phyloP scores from a whole-genome alignment of 2,329 filamentous ascomycete genomes.

The Diaporthe citrichinensis region DNA sequence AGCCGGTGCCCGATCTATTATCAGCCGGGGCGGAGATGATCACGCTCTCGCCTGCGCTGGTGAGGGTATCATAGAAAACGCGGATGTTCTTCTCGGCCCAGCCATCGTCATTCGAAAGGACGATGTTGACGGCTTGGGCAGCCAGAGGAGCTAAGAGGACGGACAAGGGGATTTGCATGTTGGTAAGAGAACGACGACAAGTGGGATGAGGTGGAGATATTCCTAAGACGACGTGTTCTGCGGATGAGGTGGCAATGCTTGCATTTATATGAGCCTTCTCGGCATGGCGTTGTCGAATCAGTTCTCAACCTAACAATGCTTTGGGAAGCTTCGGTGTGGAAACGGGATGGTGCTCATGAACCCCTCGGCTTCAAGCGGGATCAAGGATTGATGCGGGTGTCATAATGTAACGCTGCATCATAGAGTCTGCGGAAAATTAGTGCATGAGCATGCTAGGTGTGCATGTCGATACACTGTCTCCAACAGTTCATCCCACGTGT shows the following conservation, averaged over 20 bases:
- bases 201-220: neutral
- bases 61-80: slow-evolving; percentile 69
- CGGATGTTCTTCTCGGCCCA: slow-evolving; percentile 80
- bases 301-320: fast-evolving
- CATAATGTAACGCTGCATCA: slow-evolving; percentile 22
- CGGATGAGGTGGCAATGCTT: neutral
- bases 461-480: neutral
- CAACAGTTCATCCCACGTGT: slow-evolving; percentile 30
- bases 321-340: neutral
- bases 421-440: neutral
- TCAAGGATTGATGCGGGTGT: neutral
- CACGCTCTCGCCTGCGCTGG: slow-evolving; percentile 69
- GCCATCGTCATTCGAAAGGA: slow-evolving; percentile 74
- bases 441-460: neutral
- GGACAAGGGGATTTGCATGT: slow-evolving; percentile 17
- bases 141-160: neutral
- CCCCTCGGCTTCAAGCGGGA: slow-evolving; percentile 6
- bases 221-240: neutral
- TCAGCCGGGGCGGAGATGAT: slow-evolving; percentile 77
- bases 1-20: slow-evolving; percentile 76
- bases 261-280: neutral
- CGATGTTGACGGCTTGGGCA: slow-evolving; percentile 17
- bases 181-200: neutral
- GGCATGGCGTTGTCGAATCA: neutral
- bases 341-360: neutral